Conservation (phyloP, 805 yeast genomes). For the Ogataea degrootiae region DNA sequence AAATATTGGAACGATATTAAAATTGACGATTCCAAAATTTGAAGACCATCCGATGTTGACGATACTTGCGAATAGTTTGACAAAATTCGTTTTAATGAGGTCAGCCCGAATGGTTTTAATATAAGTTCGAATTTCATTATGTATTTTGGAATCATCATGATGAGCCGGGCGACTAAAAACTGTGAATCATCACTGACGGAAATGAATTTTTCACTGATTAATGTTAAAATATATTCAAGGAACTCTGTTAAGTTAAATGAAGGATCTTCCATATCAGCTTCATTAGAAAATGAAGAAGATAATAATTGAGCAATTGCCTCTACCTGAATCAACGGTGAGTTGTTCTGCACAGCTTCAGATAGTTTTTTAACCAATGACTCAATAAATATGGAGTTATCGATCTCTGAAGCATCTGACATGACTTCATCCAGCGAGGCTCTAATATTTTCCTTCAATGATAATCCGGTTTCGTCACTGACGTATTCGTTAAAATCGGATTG, state of each 20-base stretch:
- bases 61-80: constrained; percentile 19
- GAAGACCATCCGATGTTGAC: constrained; percentile 17
- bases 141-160: constrained; percentile 52
- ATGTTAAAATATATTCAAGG: constrained; percentile 15
- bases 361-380: constrained; percentile 17
- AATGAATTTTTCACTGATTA: constrained; percentile 9
- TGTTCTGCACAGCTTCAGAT: constrained; percentile 3
- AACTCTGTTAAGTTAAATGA: constrained; percentile 21
- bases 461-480: constrained; percentile 71
- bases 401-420: constrained; percentile 42
- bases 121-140: constrained; percentile 45
- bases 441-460: constrained; percentile 47
- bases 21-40: constrained; percentile 25
- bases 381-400: constrained; percentile 32
- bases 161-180: constrained; percentile 43
- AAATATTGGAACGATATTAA: constrained; percentile 53
- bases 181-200: constrained; percentile 21
- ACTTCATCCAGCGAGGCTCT: constrained; percentile 62
- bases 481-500: constrained; percentile 59
- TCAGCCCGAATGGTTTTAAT: constrained; percentile 20
- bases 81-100: constrained; percentile 21
- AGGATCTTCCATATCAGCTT: constrained; percentile 19
- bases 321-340: constrained; percentile 24
- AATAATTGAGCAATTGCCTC: constrained; percentile 41
- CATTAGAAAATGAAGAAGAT: constrained; percentile 40